These are phyloP conservation scores for Komagataella pastoris DNA, from an alignment of 805 yeast species.

Conservation along the genomic window DNA sequence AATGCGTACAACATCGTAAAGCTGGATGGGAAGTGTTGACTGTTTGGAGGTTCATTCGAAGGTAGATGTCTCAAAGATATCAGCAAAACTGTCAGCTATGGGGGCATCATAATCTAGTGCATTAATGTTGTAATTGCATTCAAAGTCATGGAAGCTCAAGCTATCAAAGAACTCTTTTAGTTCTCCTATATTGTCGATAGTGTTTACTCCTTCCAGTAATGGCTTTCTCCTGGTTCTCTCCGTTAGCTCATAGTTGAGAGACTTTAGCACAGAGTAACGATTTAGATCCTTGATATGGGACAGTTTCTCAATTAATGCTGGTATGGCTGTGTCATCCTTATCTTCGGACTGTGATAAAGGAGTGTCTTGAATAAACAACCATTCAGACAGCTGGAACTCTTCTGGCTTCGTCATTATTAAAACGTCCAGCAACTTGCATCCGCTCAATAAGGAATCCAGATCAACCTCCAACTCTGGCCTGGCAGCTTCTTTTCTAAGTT, in stretches of 20 bases:
- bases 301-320: slow-evolving; percentile 22
- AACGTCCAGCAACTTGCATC: slow-evolving; percentile 71
- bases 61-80: slow-evolving; percentile 26
- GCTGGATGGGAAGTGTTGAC: slow-evolving; percentile 95
- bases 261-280: not conserved
- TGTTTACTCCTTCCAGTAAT: slow-evolving; percentile 27
- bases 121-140: slow-evolving; percentile 43
- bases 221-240: slow-evolving; percentile 20
- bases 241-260: not conserved
- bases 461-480: slow-evolving; percentile 20
- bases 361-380: slow-evolving; percentile 72
- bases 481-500: not conserved
- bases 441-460: slow-evolving; percentile 32
- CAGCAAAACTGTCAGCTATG: slow-evolving; percentile 42
- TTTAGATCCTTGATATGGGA: slow-evolving; percentile 13
- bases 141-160: slow-evolving; percentile 51
- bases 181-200: slow-evolving; percentile 26
- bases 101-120: slow-evolving; percentile 30
- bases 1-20: slow-evolving; percentile 47
- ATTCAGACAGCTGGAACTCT: slow-evolving; percentile 65
- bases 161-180: slow-evolving; percentile 55
- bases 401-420: slow-evolving; percentile 56
- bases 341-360: slow-evolving; percentile 14
- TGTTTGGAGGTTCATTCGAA: slow-evolving; percentile 46
- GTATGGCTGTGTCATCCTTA: slow-evolving; percentile 12